These are phyloP conservation scores for Phytophthora tubulina DNA, from an alignment of 352 stramenopile genomes.

Conservation along the genomic window DNA sequence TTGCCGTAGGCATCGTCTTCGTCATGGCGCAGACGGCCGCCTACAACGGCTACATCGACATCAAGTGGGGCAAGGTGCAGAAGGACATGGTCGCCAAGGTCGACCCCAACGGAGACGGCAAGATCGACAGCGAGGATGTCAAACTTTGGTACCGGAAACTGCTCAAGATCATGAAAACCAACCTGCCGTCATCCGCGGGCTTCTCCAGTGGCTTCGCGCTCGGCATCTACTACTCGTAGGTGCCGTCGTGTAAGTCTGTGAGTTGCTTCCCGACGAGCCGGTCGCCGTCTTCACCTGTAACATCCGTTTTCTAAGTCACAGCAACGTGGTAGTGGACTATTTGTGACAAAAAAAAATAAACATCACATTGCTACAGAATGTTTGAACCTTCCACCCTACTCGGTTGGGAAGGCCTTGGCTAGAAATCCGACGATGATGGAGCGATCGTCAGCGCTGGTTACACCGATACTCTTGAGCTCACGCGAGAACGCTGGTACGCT, in stretches of 20 bases:
- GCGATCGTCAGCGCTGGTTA: conserved; percentile 73
- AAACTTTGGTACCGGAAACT: conserved; percentile 82
- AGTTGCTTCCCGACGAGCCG: not conserved
- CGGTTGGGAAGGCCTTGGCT: conserved; percentile 74
- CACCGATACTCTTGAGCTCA: conserved; percentile 81
- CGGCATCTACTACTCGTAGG: conserved; percentile 68
- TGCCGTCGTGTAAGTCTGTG: not conserved
- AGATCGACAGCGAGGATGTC: conserved; percentile 85
- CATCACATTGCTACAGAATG: conserved; percentile 36
- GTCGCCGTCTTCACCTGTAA: conserved; percentile 17
- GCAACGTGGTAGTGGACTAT: conserved; percentile 9
- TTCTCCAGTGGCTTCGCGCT: conserved; percentile 84
- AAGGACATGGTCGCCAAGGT: conserved; percentile 86
- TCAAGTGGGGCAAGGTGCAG: conserved; percentile 92
- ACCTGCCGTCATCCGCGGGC: conserved; percentile 84
- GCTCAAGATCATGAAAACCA: conserved; percentile 78
- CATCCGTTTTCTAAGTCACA: conserved; percentile 6
- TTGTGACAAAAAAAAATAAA: conserved; percentile 39
- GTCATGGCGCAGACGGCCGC: conserved; percentile 78
- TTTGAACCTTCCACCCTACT: conserved; percentile 41
- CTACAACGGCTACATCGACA: conserved; percentile 91
- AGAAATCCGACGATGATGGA: conserved; percentile 85
- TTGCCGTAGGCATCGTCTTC: conserved; percentile 85
- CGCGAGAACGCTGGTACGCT: conserved; percentile 84
- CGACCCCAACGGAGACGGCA: conserved; percentile 86